Evolutionary conservation across 148 eudicot genomes (phyloP), one percentile per base, ranked within the genome.

Genomic region (Cornus kousa): DNA sequence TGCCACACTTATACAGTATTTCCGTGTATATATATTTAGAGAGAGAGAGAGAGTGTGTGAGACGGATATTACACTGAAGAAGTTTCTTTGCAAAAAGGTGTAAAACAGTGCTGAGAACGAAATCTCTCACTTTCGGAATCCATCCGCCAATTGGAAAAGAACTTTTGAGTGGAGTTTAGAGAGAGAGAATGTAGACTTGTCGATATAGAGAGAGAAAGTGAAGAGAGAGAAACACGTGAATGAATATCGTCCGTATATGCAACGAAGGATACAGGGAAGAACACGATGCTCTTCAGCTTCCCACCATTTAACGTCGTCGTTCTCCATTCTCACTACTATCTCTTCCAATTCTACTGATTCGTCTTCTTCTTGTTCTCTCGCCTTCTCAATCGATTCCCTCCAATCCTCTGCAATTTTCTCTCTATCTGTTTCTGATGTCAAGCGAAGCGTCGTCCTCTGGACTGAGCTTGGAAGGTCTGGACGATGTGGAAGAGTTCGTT

Each of bases 401-500:
- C 23, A 32, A 16, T 73, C 65, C 72, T 48, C 46, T 50, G 23
- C 66, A 62, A 5, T 11, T 28, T 55, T 10, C 0, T 35, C 37
- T 35, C 37, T 4, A 35, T 35, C 37, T 35, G 37, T 4, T 35
- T 35, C 37, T 35, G 33, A 91, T 90, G 94, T 77, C 82, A 9
- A 72, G 57, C 74, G 84, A 62, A 5, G 65, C 75, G 50, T 70
- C 90, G 60, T 22, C 83, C 9, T 74, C 84, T 31, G 86, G 32
- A 24, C 70, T 82, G 16, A 72, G 68, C 67, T 74, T 91, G 79
- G 89, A 89, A 80, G 92, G 90, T 31, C 75, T 93, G 55, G 88
- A 82, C 32, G 99, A 90, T 73, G 99, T 93, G n/a, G 92, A 88
- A 48, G 95, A 89, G 28, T 94, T 92, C 72, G 89, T 83, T n/a